Conservation (phyloP, 345 rosid genomes). For the Rhizophora apiculata region DNA sequence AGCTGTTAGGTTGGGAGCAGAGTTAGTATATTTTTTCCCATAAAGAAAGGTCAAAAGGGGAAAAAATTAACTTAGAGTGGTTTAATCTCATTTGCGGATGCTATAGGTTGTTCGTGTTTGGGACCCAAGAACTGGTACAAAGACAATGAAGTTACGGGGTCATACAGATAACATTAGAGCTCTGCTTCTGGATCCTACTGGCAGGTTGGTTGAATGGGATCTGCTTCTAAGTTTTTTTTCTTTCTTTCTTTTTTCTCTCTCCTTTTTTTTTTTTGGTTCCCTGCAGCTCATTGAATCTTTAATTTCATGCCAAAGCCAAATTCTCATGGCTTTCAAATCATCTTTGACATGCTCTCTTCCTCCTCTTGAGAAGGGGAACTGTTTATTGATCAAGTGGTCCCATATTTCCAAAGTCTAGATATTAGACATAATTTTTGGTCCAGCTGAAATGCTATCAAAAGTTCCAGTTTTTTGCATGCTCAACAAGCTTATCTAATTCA, state of each 20-base stretch:
- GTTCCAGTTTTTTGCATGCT: no score
- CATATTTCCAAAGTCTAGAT: no score
- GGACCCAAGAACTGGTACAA: conserved; percentile 97
- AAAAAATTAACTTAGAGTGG: not conserved
- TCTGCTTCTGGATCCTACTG: conserved; percentile 86
- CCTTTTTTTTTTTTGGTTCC: not conserved
- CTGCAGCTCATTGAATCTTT: not conserved
- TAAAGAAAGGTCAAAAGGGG: not conserved
- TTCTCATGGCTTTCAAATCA: not conserved
- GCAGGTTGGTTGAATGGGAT: conserved; percentile 54
- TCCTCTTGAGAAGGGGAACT: no score
- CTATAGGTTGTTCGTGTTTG: conserved; percentile 94
- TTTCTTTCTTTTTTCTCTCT: not conserved
- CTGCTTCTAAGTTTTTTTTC: not conserved
- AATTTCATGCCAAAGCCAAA: not conserved
- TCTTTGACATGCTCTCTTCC: no score
- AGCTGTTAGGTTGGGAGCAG: not conserved
- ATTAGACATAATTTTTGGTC: no score
- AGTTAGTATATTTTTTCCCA: not conserved
- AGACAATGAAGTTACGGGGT: conserved; percentile 94
- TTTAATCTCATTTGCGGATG: conserved; percentile 4
- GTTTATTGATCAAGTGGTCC: no score
- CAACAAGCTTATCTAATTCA: no score
- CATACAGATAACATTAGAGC: conserved; percentile 95
- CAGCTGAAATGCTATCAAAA: no score